These are phyloP conservation scores for Wickerhamomyces bovis DNA, from an alignment of 805 yeast species.

Conservation along the genomic window DNA sequence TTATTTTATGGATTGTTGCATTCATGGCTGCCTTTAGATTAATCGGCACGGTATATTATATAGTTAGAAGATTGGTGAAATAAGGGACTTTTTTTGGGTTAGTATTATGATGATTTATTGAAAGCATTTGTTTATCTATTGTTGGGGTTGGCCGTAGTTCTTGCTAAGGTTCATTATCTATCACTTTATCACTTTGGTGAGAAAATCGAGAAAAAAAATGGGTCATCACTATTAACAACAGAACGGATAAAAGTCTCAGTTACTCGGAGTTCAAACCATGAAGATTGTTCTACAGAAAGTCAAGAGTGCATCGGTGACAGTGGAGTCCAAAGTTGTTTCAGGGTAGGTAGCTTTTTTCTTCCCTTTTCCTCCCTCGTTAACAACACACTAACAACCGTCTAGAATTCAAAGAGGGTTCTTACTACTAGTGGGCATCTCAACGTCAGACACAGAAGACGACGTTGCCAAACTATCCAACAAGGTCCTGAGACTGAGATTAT, in stretches of 20 bases:
- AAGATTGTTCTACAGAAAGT: constrained; percentile 89
- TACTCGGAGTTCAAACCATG: constrained; percentile 39
- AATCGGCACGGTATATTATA: constrained; percentile 61
- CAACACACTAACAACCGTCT: not conserved
- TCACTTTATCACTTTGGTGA: too few species aligned
- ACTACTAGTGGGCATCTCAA: constrained; percentile 79
- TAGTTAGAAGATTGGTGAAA: constrained; percentile 32
- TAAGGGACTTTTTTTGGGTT: constrained; percentile 7
- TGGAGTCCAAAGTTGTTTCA: constrained; percentile 64
- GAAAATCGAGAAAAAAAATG: not conserved
- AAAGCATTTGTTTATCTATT: not conserved
- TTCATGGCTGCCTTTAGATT: constrained; percentile 81
- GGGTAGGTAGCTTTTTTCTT: constrained; percentile 31
- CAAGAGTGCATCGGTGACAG: constrained; percentile 82
- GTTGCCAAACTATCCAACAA: constrained; percentile 64
- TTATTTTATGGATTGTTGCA: constrained; percentile 90
- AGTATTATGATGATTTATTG: not conserved
- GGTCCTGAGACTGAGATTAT: constrained; percentile 57
- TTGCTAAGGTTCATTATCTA: too few species aligned
- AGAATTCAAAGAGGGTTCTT: constrained; percentile 67
- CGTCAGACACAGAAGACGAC: constrained; percentile 71
- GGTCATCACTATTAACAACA: not conserved
- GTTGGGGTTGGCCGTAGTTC: too few species aligned
- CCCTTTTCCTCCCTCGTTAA: not conserved
- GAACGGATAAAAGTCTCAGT: not conserved